phyloP scores from a whole-genome alignment of 2,329 filamentous ascomycete genomes.

The Alternaria sp. region DNA sequence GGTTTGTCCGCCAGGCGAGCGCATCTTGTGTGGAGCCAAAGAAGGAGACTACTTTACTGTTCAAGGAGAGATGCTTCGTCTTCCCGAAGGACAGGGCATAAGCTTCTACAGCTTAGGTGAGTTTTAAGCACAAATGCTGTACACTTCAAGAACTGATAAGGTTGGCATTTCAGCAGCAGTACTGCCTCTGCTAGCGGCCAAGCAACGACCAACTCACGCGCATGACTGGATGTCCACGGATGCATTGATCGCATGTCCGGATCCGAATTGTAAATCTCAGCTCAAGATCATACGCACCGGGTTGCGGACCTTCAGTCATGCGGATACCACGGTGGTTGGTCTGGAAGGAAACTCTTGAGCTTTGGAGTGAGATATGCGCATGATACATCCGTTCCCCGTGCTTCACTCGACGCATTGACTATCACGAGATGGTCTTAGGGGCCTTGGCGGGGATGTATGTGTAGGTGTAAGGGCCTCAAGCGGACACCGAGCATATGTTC shows the following conservation, averaged over 20 bases:
- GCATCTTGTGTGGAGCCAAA: constrained; percentile 12
- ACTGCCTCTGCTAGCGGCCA: constrained; percentile 11
- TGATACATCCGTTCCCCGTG: not conserved
- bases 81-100: constrained; percentile 9
- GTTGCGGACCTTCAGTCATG: constrained; percentile 13
- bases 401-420: not conserved
- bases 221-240: constrained; percentile 20
- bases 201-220: constrained; percentile 14
- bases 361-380: not conserved
- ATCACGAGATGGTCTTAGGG: not conserved
- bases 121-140: not conserved
- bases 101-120: constrained; percentile 15
- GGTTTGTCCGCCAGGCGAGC: constrained; percentile 12
- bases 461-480: not conserved
- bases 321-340: constrained; percentile 10
- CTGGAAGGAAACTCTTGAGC: not conserved
- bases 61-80: constrained; percentile 17
- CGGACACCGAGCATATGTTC: not conserved
- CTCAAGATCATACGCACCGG: constrained; percentile 13
- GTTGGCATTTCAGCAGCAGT: not conserved
- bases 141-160: not conserved
- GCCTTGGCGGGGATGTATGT: not conserved
- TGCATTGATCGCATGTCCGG: constrained; percentile 15
- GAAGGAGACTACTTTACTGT: constrained; percentile 11
- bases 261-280: constrained; percentile 17